Conservation (phyloP, 2,329 filamentous ascomycete species). For the Neofusicoccum sp. region DNA sequence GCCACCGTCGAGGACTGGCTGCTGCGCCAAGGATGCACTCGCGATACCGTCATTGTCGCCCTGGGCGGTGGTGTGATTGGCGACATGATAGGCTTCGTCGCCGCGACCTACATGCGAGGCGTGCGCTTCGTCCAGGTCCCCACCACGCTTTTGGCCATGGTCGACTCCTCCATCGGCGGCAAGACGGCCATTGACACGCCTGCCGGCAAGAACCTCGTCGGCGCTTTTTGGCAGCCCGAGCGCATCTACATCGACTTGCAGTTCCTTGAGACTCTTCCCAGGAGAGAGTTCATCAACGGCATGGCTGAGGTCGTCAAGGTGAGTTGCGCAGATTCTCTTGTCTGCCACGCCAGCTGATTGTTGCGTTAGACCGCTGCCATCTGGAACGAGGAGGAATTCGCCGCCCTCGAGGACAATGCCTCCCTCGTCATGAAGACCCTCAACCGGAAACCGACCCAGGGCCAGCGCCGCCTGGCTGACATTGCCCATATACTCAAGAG, state of each 20-base stretch:
- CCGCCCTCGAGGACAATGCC: conserved; percentile 78
- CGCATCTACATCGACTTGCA: conserved; percentile 91
- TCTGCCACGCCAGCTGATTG: conserved; percentile 11
- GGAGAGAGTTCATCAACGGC: conserved; percentile 93
- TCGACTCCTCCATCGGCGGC: conserved; percentile 95
- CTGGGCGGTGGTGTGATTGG: conserved; percentile 96
- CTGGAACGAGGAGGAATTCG: conserved; percentile 86
- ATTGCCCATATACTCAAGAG: conserved; percentile 57
- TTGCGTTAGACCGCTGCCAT: conserved; percentile 76
- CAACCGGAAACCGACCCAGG: conserved; percentile 58
- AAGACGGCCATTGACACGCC: conserved; percentile 98
- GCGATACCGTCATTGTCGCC: conserved; percentile 92
- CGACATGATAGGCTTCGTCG: conserved; percentile 96
- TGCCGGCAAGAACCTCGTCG: conserved; percentile 92
- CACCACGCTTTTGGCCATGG: conserved; percentile 92
- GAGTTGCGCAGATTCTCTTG: conserved; percentile 14
- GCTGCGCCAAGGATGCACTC: conserved; percentile 83
- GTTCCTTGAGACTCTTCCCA: conserved; percentile 86
- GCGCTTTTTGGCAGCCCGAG: conserved; percentile 93
- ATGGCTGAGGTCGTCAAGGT: conserved; percentile 96
- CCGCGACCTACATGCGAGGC: conserved; percentile 97
- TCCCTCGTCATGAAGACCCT: conserved; percentile 71
- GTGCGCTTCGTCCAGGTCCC: conserved; percentile 95
- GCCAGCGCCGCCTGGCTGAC: conserved; percentile 61
- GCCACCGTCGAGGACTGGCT: conserved; percentile 98